phyloP scores from a whole-genome alignment of 140 eudicot species.

The Artemisia princeps region DNA sequence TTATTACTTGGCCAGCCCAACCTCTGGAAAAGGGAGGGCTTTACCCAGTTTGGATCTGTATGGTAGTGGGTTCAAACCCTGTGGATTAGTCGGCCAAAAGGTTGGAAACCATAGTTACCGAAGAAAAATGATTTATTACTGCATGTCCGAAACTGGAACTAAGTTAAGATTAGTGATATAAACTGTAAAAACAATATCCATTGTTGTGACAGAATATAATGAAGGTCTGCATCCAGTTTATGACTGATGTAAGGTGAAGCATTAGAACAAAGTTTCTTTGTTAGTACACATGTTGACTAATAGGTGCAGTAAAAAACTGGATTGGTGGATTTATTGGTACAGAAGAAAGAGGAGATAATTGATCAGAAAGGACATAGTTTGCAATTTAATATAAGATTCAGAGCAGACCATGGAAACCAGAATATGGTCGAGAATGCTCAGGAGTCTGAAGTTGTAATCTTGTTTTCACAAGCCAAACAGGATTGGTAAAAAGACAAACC shows the following conservation, averaged over 20 bases:
- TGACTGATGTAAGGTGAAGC: background rate
- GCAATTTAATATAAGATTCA: conserved; percentile 17
- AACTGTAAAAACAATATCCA: no score
- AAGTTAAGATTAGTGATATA: no score
- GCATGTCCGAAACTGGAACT: no score
- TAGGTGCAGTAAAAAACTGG: background rate
- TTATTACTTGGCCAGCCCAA: no score
- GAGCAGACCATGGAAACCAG: conserved; percentile 75
- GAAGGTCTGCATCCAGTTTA: conserved; percentile 5
- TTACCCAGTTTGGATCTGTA: no score
- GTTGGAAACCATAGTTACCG: no score
- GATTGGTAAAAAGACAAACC: conserved; percentile 89
- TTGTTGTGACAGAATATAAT: background rate
- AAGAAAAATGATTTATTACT: no score
- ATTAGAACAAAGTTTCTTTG: conserved; percentile 3
- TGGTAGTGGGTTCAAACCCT: no score
- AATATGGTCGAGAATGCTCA: conserved; percentile 57
- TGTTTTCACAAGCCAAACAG: conserved; percentile 94
- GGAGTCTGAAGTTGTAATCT: conserved; percentile 97
- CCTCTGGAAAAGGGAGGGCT: no score
- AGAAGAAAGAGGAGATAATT: background rate
- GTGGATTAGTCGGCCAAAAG: no score
- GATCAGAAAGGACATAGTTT: background rate
- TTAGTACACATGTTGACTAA: background rate
- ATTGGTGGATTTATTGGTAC: conserved; percentile 2